phyloP scores from a whole-genome alignment of 1,139 yeast genomes.

The Taiozyma sp. region DNA sequence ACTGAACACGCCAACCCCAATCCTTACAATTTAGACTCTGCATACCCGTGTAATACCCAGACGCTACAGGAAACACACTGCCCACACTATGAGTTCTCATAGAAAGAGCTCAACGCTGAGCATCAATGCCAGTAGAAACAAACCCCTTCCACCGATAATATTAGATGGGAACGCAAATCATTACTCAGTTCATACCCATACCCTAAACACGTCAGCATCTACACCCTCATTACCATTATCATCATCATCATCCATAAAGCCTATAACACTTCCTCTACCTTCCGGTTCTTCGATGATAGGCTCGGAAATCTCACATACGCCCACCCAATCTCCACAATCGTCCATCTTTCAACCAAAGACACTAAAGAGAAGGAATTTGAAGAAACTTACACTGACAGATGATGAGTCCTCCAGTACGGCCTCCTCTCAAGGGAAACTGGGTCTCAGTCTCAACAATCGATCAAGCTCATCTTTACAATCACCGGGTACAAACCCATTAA shows the following conservation, averaged over 20 bases:
- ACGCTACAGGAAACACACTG: too few relatives aligned
- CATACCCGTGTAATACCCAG: too few relatives aligned
- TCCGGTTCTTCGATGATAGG: conserved; percentile 1
- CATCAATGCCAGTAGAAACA: conserved; percentile 20
- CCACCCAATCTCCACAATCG: conserved; percentile 6
- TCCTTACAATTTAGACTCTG: background rate
- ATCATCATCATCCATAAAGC: background rate
- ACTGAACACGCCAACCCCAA: background rate
- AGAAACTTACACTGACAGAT: conserved; percentile 53
- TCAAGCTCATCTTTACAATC: conserved; percentile 4
- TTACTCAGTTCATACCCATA: background rate
- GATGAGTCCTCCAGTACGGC: conserved; percentile 9
- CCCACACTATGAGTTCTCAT: conserved; percentile 5
- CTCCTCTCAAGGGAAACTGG: background rate
- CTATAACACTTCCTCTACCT: background rate
- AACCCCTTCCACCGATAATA: conserved; percentile 24
- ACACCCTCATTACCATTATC: background rate
- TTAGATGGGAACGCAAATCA: conserved; percentile 3
- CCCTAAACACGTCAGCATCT: background rate
- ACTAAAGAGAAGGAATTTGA: conserved; percentile 68
- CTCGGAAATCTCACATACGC: conserved; percentile 2
- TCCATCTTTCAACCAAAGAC: conserved; percentile 48
- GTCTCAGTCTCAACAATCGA: background rate
- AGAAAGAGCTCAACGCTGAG: conserved; percentile 23
- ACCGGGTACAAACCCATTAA: conserved; percentile 9